Base-by-base conservation (phyloP, 2,329 filamentous ascomycete genomes). In the Colletotrichum siamense region DNA sequence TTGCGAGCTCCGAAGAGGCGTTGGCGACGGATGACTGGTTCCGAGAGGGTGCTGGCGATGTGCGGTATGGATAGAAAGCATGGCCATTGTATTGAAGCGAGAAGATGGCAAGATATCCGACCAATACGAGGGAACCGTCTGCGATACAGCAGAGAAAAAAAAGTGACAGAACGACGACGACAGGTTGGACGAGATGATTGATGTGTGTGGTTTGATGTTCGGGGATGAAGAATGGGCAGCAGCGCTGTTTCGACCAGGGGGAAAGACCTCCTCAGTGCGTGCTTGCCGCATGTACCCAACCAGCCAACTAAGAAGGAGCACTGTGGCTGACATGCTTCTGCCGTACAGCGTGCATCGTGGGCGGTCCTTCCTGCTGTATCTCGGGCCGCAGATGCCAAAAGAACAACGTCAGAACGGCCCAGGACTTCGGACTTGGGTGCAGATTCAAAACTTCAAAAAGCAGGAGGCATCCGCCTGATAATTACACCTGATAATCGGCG, bases 11-110 rank as follows among this genome's bases (percentile, higher is more conserved):
- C 0, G 88, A 91, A 68, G 90, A 92, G 79, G 81, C 85, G 0
- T 79, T 90, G 24, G 86, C 84, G 15, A 85, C 84, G 4, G 92
- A 94, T 49, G 92, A 93, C 77, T 95, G 94, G 94, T 95, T 95
- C 81, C 87, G 88, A 65, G 92, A 93, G 71, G 89, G 87, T 3
- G 81, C 84, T 2, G 88, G 85, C 0, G 83, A 89, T 62, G 93
- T 94, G 4, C 84, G 92, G 78, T 94, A 94, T 82, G 92, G 92
- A 1, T 93, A 77, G 69, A 34, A 39, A 39, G 36, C 15, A 39
- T 39, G 30, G 10, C 44, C 44, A 52, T 22, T 52, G 10, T 52
- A 4, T n/a, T n/a, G 18, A n/a, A 49, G 18, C 8, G 12, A 9
- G 18, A 24, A 36, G 24, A 32, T 52, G 13, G 10, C 16, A 1